phyloP scores from a whole-genome alignment of 805 yeast species.

The Pichia insulana region DNA sequence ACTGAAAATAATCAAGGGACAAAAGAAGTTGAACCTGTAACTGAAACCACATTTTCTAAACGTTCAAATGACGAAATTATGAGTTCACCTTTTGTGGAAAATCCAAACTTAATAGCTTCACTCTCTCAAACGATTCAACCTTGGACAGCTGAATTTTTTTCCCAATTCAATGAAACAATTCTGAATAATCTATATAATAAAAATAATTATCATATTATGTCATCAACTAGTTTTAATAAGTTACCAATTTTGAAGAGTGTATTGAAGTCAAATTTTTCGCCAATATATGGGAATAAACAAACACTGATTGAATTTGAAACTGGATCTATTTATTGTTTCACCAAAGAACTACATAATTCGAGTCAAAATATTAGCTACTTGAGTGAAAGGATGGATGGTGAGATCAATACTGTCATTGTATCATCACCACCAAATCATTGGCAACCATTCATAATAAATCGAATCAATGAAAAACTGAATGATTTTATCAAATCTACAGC shows the following conservation, averaged over 20 bases:
- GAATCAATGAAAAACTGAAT: constrained; percentile 37
- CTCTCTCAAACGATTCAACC: constrained; percentile 27
- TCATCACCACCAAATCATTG: constrained; percentile 63
- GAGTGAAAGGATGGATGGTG: constrained; percentile 52
- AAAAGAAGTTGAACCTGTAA: background rate
- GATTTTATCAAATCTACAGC: constrained; percentile 37
- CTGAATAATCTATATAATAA: constrained; percentile 14
- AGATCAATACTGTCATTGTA: constrained; percentile 58
- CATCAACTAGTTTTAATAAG: constrained; percentile 9
- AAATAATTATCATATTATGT: constrained; percentile 20
- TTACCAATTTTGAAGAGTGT: constrained; percentile 12
- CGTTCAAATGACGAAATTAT: constrained; percentile 15
- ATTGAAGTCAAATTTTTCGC: constrained; percentile 15
- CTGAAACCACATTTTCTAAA: background rate
- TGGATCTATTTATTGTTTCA: constrained; percentile 38
- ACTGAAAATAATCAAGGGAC: background rate
- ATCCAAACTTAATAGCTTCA: constrained; percentile 12
- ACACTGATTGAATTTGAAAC: constrained; percentile 36
- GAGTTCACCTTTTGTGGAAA: constrained; percentile 43
- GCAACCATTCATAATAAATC: constrained; percentile 71
- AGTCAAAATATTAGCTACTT: constrained; percentile 72
- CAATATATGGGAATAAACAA: constrained; percentile 25
- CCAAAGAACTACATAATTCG: constrained; percentile 64
- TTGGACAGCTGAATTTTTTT: constrained; percentile 33
- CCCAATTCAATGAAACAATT: background rate